Base-by-base conservation (phyloP, 2,329 filamentous ascomycete genomes). In the Trichoderma atrobrunneum region DNA sequence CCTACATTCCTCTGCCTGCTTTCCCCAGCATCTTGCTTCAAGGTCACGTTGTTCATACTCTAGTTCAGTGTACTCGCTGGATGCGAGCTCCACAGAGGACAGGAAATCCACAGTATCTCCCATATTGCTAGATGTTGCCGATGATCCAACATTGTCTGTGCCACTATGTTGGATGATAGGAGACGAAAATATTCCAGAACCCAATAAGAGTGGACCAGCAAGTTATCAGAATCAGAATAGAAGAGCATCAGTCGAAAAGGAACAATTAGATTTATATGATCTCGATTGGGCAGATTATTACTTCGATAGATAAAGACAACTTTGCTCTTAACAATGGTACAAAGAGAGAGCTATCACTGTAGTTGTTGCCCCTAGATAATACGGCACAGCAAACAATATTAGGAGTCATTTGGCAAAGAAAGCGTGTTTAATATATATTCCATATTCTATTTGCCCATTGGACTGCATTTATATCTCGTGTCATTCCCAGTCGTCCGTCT, bases 221-320 rank as follows among this genome's bases (percentile, higher is more conserved):
- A 21, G 21, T 7, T 39, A n/a, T 57, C 12, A 24, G 18, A 16
- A n/a, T 11, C n/a, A 32, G 21, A 5, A 10, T 43, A 26, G 10
- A 10, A 7, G 7, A 16, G 18, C 2, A 26, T 11, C 7, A 18
- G 26, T 3, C 16, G 54, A n/a, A 10, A n/a, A 14, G 1, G 61
- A 18, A 7, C 8, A 32, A 16, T 7, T 8, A 1, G 74, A 76
- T 12, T 73, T 78, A 2, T 78, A 77, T 34, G 76, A 79, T 8
- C 75, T 77, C n/a, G 74, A 76, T 4, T 79, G 78, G 78, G 77
- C 77, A 1, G 78, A 80, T 34, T 79, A 80, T 24, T 80, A 80
- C 63, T 79, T 80, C 73, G 78, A 79, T 80, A 73, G 78, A 79
- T 30, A 70, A 78, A 7, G n/a, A 2, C 11, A 62, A 72, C 8